Conservation (phyloP, 495 filamentous ascomycete genomes). For the Aspergillus affinis region DNA sequence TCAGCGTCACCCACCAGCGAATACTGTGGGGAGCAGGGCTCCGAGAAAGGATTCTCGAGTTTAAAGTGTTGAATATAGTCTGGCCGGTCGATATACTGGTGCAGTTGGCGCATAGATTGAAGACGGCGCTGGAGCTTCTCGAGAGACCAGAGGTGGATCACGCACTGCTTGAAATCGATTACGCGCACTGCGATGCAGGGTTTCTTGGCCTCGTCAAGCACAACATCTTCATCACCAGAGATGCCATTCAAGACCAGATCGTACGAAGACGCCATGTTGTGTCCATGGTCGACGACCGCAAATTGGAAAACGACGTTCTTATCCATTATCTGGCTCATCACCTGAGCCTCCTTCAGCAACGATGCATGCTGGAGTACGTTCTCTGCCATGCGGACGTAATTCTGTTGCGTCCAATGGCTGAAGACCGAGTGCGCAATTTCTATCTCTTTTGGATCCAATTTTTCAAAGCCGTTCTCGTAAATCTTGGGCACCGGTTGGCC, state of each 20-base stretch:
- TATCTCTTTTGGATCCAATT: slow-evolving; percentile 67
- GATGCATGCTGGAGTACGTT: slow-evolving; percentile 83
- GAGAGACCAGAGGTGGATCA: slow-evolving; percentile 92
- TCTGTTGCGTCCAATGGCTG: slow-evolving; percentile 77
- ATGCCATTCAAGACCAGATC: slow-evolving; percentile 94
- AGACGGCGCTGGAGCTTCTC: slow-evolving; percentile 88
- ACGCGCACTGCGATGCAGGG: slow-evolving; percentile 91
- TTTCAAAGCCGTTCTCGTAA: slow-evolving; percentile 52
- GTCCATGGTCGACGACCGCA: slow-evolving; percentile 83
- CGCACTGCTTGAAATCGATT: slow-evolving; percentile 83
- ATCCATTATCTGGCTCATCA: slow-evolving; percentile 96
- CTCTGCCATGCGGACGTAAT: slow-evolving; percentile 94
- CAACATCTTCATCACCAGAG: slow-evolving; percentile 80
- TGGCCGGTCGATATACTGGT: slow-evolving; percentile 92
- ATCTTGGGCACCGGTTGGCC: slow-evolving; percentile 50
- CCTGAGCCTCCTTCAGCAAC: slow-evolving; percentile 89
- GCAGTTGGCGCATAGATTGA: slow-evolving; percentile 89
- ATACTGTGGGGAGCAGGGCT: slow-evolving; percentile 85
- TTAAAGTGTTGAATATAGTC: slow-evolving; percentile 77
- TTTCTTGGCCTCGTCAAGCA: slow-evolving; percentile 78
- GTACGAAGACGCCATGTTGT: slow-evolving; percentile 87
- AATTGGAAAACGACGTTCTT: slow-evolving; percentile 96
- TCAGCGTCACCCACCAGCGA: slow-evolving; percentile 92
- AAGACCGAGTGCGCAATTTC: slow-evolving; percentile 63
- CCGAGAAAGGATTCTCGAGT: slow-evolving; percentile 74